Evolutionary conservation across 352 stramenopile species (phyloP), one percentile per base, ranked within the genome.

Genomic region (Phytophthora cajani): DNA sequence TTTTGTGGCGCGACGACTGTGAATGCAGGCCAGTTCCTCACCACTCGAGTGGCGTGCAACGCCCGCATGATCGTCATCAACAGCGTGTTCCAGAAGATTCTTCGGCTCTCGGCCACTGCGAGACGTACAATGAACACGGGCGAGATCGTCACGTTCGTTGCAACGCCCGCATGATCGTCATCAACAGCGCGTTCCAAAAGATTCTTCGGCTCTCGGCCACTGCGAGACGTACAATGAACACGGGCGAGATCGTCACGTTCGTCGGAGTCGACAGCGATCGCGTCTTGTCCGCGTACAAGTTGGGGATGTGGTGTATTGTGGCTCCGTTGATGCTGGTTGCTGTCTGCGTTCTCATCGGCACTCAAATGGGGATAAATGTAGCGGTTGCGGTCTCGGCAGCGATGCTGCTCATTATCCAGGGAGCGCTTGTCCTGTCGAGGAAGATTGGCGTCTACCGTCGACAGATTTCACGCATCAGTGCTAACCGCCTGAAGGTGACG

Each of bases 401-500:
- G 16, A 61, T 67, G 44, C 23, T 70, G 30, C 25, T 69, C 3
- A 63, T 80, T n/a, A 53, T 78, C 21, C 60, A 25, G 4, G 38
- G 52, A 9, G 56, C 64, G 1, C 38, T 62, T 2, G 38, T 25
- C 14, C 50, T 58, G 25, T 64, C 56, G 9, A 54, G 46, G 49
- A 8, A 47, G 2, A 70, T 73, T 25, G 71, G 64, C 6, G n/a
- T 50, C 9, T 58, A 67, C 8, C 75, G 71, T 12, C 64, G 57
- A 4, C 42, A 53, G 8, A 60, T 80, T 2, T 64, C 75, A 0
- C 52, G 36, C 4, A 55, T 72, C 23, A 86, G 95, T 6, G 75
- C 71, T 1, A 75, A 89, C 12, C 82, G 96, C 7, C 82, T 99
- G 8, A 95, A 98, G 67, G 79, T 97, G 60, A 94, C 95, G 23